These are phyloP conservation scores for Nepenthes alata DNA, from an alignment of 179 eudicot genomes.

Conservation along the genomic window DNA sequence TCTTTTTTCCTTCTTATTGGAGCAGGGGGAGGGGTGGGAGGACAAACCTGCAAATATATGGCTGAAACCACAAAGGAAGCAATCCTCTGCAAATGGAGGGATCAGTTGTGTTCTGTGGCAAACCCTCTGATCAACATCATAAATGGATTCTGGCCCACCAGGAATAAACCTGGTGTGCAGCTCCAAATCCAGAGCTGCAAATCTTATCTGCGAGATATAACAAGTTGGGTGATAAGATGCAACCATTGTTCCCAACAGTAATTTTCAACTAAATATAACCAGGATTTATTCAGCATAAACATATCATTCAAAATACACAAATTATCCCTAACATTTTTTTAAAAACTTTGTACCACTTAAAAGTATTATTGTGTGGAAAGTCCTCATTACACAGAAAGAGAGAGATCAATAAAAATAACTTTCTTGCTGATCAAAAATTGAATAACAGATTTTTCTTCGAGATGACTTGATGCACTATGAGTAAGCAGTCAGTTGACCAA, in stretches of 20 bases:
- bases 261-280: neutral
- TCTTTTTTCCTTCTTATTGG: too few species aligned
- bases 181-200: constrained; percentile 81
- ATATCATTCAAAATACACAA: too few species aligned
- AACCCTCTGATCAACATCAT: constrained; percentile 74
- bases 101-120: constrained; percentile 61
- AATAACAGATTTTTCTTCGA: too few species aligned
- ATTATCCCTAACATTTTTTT: too few species aligned
- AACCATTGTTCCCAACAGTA: neutral
- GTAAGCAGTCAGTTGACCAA: too few species aligned
- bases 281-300: too few species aligned
- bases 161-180: constrained; percentile 74
- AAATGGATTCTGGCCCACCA: constrained; percentile 76
- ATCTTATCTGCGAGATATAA: constrained; percentile 45
- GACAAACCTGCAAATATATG: constrained; percentile 88
- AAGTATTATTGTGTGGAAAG: too few species aligned
- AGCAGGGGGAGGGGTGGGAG: neutral
- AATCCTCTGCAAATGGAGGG: constrained; percentile 87
- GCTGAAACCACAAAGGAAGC: constrained; percentile 84
- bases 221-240: constrained; percentile 4
- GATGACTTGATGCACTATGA: too few species aligned
- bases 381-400: too few species aligned
- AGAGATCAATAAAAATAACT: too few species aligned
- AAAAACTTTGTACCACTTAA: too few species aligned
- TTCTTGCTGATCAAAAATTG: too few species aligned